Base-by-base conservation (phyloP, 2,329 filamentous ascomycete species). In the Tolypocladium amazonense region DNA sequence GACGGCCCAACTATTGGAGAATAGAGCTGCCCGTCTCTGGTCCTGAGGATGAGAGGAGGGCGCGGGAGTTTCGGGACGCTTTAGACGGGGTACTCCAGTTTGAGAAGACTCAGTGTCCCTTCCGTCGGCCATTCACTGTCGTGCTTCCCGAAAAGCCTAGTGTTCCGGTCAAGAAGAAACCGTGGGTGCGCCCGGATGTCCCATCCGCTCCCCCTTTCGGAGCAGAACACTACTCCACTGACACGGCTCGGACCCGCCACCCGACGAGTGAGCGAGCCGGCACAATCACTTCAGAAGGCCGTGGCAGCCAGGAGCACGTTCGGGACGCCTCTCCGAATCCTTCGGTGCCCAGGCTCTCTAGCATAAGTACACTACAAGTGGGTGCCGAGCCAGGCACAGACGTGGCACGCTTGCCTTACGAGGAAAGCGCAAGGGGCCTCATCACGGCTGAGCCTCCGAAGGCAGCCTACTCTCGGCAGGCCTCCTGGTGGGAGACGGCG, bases 101-200 rank as follows among this genome's bases (percentile, higher is more conserved):
- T 68, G 92, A 97, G 72, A 89, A 89, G 68, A 96, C 92, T 0
- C 83, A 86, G 53, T 96, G 92, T 71, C 92, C 92, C 0, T 96
- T 97, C 71, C 81, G 87, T 67, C 81, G 91, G 61, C 81, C 82
- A 3, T 95, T 95, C 66, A 87, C 84, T 0, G 85, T 93, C 14
- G 81, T 88, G 57, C 75, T 94, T 23, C 90, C 90, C 0, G 85
- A 89, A 66, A 79, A 82, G 60, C 86, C 87, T 14, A 79, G 82
- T 64, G 83, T 82, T 1, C 88, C 87, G 1, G 76, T 84, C 57
- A 86, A 81, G 68, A 88, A 86, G 73, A 84, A 80, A 63, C 86
- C 88, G 18, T 90, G 88, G 85, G 86, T 30, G 27, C 50, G 18
- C 50, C 20, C 50, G 33, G 30, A n/a, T n/a, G 4, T 18, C 23